Percentiles rank a stretch among this genome's conserved stretches.
Conservation (phyloP, 2,329 filamentous ascomycete genomes). For the Penicillium capsulatum region DNA sequence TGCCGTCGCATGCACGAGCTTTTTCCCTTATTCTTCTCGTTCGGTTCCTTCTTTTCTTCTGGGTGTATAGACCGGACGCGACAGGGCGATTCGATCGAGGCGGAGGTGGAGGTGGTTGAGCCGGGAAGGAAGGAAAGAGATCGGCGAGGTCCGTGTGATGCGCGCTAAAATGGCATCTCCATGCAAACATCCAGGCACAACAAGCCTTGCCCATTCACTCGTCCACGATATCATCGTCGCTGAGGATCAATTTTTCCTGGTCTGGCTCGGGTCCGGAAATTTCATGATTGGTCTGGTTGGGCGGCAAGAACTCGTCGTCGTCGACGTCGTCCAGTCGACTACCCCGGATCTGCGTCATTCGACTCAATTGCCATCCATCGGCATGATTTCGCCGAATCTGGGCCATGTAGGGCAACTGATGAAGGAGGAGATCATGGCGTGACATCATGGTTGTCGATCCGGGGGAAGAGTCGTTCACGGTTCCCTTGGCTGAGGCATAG, state of each 20-base stretch:
- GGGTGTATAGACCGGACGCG: too few species aligned
- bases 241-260: constrained; percentile 66
- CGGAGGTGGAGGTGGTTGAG: too few species aligned
- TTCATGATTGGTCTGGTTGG: constrained; percentile 29
- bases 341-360: constrained; percentile 58
- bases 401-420: constrained; percentile 81
- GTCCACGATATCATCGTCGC: constrained; percentile 82
- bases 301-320: constrained; percentile 37
- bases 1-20: too few species aligned
- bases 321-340: constrained; percentile 47
- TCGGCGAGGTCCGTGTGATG: too few species aligned
- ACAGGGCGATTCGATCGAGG: too few species aligned
- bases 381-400: constrained; percentile 50
- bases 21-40: too few species aligned
- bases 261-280: constrained; percentile 29
- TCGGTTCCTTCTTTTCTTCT: too few species aligned
- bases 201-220: neutral
- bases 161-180: too few species aligned
- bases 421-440: constrained; percentile 55
- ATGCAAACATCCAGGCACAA: too few species aligned
- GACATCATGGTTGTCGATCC: constrained; percentile 30
- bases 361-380: constrained; percentile 58
- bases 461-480: constrained; percentile 1
- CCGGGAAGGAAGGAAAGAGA: too few species aligned
- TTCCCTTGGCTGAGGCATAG: constrained; percentile 1